A percentile compares a stretch with the other conserved stretches of the same genome.
Conservation (phyloP, 179 eudicot species). For the Drosera spatulata region DNA sequence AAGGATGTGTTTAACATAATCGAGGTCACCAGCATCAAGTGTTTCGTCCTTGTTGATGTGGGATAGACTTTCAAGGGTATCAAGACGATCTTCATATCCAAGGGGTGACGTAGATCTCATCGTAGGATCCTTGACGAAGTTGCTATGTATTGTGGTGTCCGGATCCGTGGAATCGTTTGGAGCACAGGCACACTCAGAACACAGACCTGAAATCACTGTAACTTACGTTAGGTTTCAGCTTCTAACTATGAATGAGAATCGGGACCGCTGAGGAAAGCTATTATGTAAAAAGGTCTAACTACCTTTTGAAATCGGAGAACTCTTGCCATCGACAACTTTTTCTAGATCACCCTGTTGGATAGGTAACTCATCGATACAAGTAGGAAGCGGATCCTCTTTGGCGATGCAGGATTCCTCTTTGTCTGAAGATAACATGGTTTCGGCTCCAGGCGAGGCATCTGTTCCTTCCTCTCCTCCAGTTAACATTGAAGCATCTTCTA, state of each 20-base stretch:
- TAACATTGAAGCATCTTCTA: neutral
- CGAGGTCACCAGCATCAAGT: conserved; percentile 21
- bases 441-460: neutral
- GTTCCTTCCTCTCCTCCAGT: neutral
- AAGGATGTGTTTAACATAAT: conserved; percentile 50
- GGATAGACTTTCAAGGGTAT: neutral
- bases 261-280: neutral
- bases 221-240: neutral
- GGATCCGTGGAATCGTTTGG: neutral
- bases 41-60: conserved; percentile 1
- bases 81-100: neutral
- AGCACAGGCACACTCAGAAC: neutral
- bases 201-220: neutral
- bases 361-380: neutral
- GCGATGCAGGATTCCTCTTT: neutral
- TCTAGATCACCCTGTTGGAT: neutral
- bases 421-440: neutral
- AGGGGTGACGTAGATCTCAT: neutral
- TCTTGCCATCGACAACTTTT: neutral
- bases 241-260: neutral
- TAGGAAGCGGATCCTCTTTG: neutral
- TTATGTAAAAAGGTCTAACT: neutral
- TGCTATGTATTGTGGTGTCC: neutral
- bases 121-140: neutral
- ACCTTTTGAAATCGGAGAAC: conserved; percentile 17